A percentile compares a stretch with the other conserved stretches of the same genome.
Evolutionary conservation across 2,329 filamentous ascomycete genomes (phyloP).

Genomic region (Fusarium sp.): DNA sequence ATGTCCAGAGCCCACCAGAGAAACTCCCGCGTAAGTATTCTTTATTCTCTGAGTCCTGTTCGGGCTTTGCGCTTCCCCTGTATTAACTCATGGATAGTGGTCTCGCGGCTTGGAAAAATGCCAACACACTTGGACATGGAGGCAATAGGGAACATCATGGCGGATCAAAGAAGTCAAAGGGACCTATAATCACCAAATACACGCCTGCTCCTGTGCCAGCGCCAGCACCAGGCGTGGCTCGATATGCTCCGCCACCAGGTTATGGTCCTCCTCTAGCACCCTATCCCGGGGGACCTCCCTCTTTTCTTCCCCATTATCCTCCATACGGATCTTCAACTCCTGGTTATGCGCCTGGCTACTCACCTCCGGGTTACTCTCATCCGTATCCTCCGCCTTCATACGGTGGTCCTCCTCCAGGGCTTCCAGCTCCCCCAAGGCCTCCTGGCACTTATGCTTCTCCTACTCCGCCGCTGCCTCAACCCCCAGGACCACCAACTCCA

Average conservation of each 20-base stretch:
- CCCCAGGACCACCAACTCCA: slow-evolving; percentile 31
- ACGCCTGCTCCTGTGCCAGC: slow-evolving; percentile 48
- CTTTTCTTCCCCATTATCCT: slow-evolving; percentile 45
- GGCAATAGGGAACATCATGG: slow-evolving; percentile 50
- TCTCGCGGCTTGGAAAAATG: slow-evolving; percentile 56
- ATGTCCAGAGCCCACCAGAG: slow-evolving; percentile 66
- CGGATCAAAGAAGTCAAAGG: slow-evolving; percentile 53
- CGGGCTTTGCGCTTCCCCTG: slow-evolving; percentile 2
- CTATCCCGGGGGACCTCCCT: slow-evolving; percentile 46
- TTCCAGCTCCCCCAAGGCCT: slow-evolving; percentile 44
- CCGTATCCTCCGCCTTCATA: slow-evolving; percentile 47
- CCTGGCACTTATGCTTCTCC: slow-evolving; percentile 35
- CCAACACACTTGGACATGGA: slow-evolving; percentile 49
- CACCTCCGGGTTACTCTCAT: slow-evolving; percentile 46
- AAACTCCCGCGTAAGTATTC: slow-evolving; percentile 65
- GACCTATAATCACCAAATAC: slow-evolving; percentile 56
- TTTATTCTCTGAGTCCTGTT: not conserved
- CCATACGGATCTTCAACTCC: slow-evolving; percentile 43
- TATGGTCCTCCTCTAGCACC: slow-evolving; percentile 46
- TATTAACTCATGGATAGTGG: slow-evolving; percentile 49
- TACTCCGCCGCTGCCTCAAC: slow-evolving; percentile 27
- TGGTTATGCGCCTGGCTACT: slow-evolving; percentile 48
- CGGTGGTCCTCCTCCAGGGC: slow-evolving; percentile 41
- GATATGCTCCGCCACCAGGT: slow-evolving; percentile 47
- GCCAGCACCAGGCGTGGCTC: slow-evolving; percentile 26